A percentile compares a stretch with the other conserved stretches of the same genome.
phyloP scores from a whole-genome alignment of 2,329 filamentous ascomycete species.

The Aciculosporium take region DNA sequence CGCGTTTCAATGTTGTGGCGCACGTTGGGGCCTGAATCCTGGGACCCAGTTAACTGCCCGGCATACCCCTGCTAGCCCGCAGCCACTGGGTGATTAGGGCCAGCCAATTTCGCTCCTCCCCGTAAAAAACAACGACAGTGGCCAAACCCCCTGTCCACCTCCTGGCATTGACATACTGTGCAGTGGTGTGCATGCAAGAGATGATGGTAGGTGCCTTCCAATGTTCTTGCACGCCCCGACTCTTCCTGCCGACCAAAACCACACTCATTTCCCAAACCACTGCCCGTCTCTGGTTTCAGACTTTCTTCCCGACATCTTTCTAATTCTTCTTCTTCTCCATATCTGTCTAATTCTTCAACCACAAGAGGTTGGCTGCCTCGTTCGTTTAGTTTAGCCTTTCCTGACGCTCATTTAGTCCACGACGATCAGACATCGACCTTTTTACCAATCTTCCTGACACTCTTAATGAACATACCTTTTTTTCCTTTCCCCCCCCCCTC shows the following conservation, averaged over 20 bases:
- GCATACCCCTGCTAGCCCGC: background rate
- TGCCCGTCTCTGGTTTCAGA: background rate
- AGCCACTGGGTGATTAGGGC: background rate
- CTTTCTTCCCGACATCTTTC: background rate
- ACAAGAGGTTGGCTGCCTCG: conserved; percentile 6
- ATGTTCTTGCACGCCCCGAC: background rate
- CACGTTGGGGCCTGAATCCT: background rate
- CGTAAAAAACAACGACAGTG: background rate
- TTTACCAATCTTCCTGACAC: conserved; percentile 1
- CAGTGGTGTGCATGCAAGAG: too few species aligned
- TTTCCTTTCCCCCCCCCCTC: too few species aligned
- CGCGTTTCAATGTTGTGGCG: too few species aligned
- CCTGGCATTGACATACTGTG: background rate
- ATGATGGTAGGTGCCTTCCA: too few species aligned
- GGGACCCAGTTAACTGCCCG: background rate
- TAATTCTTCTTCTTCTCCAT: background rate
- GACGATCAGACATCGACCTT: background rate
- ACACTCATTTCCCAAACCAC: conserved; percentile 1
- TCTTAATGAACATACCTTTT: conserved; percentile 1
- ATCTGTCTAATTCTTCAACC: conserved; percentile 1
- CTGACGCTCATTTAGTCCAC: conserved; percentile 6
- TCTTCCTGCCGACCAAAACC: conserved; percentile 1
- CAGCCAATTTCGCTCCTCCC: conserved; percentile 4
- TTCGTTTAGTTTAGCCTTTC: conserved; percentile 5
- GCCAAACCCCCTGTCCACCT: background rate